A percentile compares a stretch with the other conserved stretches of the same genome.
Conservation (phyloP, 306 rosid species). For the Datisca glomerata region DNA sequence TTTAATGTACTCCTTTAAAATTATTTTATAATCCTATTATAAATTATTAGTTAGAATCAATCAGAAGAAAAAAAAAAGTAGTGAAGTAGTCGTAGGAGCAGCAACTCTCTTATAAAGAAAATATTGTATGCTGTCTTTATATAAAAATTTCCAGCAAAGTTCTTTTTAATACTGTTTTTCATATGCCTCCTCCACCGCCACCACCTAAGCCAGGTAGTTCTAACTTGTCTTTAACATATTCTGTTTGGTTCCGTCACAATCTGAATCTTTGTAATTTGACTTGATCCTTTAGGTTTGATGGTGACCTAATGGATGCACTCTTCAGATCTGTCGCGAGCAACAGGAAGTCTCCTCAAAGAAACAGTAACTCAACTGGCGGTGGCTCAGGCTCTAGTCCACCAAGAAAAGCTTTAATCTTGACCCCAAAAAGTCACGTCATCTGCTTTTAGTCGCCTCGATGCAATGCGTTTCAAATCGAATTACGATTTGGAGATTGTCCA, state of each 20-base stretch:
- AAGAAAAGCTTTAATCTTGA: constrained; percentile 58
- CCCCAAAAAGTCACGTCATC: constrained; percentile 70
- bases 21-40: too few relatives aligned
- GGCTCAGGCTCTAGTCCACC: constrained; percentile 22
- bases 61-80: too few relatives aligned
- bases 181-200: constrained; percentile 11
- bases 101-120: too few relatives aligned
- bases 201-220: constrained; percentile 35
- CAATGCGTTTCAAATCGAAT: constrained; percentile 61
- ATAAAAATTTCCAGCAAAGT: too few relatives aligned
- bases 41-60: too few relatives aligned
- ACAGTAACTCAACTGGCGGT: constrained; percentile 6
- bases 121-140: too few relatives aligned
- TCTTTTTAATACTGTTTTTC: too few relatives aligned
- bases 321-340: constrained; percentile 46
- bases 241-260: too few relatives aligned
- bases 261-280: not conserved
- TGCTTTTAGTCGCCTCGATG: constrained; percentile 46
- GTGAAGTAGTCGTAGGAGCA: too few relatives aligned
- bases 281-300: constrained; percentile 50
- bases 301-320: constrained; percentile 63
- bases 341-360: constrained; percentile 25
- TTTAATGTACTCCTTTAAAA: too few relatives aligned
- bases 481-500: constrained; percentile 47
- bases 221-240: constrained; percentile 33